These are phyloP conservation scores for Sporisorium scitamineum DNA, from an alignment of 1,284 basidiomycete genomes.

Conservation along the genomic window DNA sequence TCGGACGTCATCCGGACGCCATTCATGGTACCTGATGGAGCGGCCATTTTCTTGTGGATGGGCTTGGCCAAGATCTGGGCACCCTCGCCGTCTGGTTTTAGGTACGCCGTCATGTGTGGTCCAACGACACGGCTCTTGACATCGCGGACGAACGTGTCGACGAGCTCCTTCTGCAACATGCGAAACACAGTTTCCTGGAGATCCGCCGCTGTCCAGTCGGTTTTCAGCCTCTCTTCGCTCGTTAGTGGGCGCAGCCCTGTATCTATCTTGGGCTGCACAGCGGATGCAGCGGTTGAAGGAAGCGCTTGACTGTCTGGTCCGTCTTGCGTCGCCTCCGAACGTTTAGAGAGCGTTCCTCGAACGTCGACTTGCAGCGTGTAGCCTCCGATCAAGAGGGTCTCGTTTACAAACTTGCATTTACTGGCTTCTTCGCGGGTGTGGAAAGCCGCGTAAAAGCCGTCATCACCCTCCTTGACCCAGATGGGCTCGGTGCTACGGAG, in stretches of 20 bases:
- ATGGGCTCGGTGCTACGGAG: constrained; percentile 50
- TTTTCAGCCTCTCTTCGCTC: constrained; percentile 67
- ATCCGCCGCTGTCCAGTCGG: constrained; percentile 75
- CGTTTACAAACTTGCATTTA: constrained; percentile 51
- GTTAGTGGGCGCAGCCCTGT: constrained; percentile 33
- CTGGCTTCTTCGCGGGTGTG: constrained; percentile 23
- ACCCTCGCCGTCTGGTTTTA: constrained; percentile 72
- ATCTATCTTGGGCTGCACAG: constrained; percentile 12
- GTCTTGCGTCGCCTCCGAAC: background rate
- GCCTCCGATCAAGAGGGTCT: constrained; percentile 39
- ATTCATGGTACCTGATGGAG: background rate
- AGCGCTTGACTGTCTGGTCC: background rate
- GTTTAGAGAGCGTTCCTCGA: constrained; percentile 11
- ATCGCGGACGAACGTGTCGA: constrained; percentile 77
- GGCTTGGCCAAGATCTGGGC: constrained; percentile 42
- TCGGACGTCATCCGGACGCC: background rate
- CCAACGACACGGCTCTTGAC: constrained; percentile 77
- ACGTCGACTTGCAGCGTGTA: constrained; percentile 53
- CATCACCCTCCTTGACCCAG: constrained; percentile 62
- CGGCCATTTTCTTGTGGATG: constrained; percentile 18
- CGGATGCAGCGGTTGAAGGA: background rate
- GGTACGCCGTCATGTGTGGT: constrained; percentile 74
- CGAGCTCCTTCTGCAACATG: constrained; percentile 77
- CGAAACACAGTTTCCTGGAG: constrained; percentile 76
- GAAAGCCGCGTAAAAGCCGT: constrained; percentile 69